Base-by-base conservation (phyloP, 1,284 basidiomycete species). In the Vanrija sp. region DNA sequence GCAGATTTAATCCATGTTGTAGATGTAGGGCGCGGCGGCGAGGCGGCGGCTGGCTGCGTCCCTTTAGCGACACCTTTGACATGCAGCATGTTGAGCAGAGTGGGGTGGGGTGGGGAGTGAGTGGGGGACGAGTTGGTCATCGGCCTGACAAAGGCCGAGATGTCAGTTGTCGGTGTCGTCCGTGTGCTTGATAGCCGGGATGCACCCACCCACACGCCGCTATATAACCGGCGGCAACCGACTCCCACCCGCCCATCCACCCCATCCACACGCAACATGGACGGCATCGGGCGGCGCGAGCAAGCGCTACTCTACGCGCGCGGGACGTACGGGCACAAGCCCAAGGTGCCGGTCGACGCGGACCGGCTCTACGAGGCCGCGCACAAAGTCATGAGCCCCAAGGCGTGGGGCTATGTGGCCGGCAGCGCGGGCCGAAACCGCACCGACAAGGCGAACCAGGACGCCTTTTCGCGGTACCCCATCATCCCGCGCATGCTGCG, bases 401-500 rank as follows among this genome's bases (percentile, higher is more conserved):
- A 56, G 24, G 57, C 51, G 19, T 53, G 38, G 31, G 49, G 53
- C 20, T 60, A 60, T 38, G 54, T 60, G n/a, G 53, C 48, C 3
- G 56, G 57, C 10, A 50, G 49, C 14, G 61, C 56, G 18, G 57
- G 59, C n/a, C 54, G 54, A 45, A 51, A 57, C 41, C 44, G 56
- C 9, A 57, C 56, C 20, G 47, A 41, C 51, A 37, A 44, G 19
- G 56, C 48, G 7, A 57, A 57, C 51, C 43, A 46, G 39, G 37
- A 45, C n/a, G 56, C 48, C 3, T 57, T 57, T 23, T 24, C 25
- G 41, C 56, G 56, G 7, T 57, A 57, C 51, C 56, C 45, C 27
- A 83, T 84, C 60, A 71, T 84, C 18, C 88, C 89, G 3, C 82
- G 86, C 5, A 85, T 90, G 86, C 79, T 90, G 42, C 82, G 83